These are phyloP conservation scores for Myxozyma melibiosi DNA, from an alignment of 805 yeast genomes.

Conservation along the genomic window DNA sequence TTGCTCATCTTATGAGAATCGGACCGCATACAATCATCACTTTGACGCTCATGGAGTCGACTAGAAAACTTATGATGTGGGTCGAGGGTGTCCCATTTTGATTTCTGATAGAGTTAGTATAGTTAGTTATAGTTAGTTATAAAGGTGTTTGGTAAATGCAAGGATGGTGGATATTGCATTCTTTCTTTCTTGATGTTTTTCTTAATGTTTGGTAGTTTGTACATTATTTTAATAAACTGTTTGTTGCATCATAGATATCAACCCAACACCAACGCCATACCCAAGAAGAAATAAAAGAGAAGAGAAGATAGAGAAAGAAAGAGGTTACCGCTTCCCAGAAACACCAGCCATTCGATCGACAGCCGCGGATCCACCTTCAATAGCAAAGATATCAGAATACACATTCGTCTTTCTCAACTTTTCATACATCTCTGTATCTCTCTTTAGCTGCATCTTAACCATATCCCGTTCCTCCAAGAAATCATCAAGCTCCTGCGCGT, in stretches of 20 bases:
- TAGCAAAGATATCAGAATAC: conserved; percentile 78
- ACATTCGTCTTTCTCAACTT: conserved; percentile 75
- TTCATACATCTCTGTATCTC: conserved; percentile 66
- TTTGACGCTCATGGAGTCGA: conserved; percentile 93
- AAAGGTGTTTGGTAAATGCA: background rate
- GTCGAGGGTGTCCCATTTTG: conserved; percentile 43
- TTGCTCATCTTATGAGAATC: conserved; percentile 87
- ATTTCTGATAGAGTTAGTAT: no score
- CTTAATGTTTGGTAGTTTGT: background rate
- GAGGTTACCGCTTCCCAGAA: conserved; percentile 5
- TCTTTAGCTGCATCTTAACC: conserved; percentile 62
- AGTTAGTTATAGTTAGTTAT: no score
- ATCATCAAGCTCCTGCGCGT: conserved; percentile 55
- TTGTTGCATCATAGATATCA: background rate
- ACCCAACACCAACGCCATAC: background rate
- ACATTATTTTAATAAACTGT: background rate
- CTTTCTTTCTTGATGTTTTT: background rate
- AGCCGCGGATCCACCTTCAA: conserved; percentile 41
- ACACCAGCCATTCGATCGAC: conserved; percentile 30
- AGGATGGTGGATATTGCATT: background rate
- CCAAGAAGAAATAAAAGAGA: background rate
- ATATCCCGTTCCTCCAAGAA: conserved; percentile 61
- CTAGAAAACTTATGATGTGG: conserved; percentile 62
- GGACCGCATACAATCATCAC: conserved; percentile 92
- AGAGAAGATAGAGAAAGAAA: background rate